Conservation (phyloP, 2,329 filamentous ascomycete species). For the Emmonsiellopsis sp. region DNA sequence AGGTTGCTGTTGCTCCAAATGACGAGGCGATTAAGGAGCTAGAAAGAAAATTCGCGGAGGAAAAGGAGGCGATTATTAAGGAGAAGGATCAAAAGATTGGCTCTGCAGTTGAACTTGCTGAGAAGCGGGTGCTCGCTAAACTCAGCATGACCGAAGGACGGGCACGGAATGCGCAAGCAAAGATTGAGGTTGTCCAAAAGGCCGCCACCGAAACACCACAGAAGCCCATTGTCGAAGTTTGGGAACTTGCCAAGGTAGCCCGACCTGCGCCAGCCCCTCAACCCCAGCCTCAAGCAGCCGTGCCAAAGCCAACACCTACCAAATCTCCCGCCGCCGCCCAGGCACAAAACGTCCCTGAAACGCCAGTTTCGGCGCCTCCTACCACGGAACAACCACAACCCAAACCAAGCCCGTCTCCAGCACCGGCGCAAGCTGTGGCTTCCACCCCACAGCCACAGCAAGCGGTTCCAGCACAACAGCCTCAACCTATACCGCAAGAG, state of each 20-base stretch:
- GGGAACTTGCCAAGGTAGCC: conserved; percentile 64
- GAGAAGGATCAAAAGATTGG: conserved; percentile 48
- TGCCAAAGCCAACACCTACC: conserved; percentile 9
- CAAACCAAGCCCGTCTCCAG: neutral
- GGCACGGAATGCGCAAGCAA: conserved; percentile 54
- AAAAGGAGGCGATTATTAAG: conserved; percentile 33
- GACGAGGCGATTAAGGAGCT: conserved; percentile 28
- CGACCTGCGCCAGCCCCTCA: conserved; percentile 7
- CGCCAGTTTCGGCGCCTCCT: conserved; percentile 3
- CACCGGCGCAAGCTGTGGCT: conserved; percentile 1
- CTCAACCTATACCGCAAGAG: conserved; percentile 13
- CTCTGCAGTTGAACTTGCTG: conserved; percentile 57
- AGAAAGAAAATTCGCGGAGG: conserved; percentile 29
- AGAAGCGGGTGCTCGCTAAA: conserved; percentile 64
- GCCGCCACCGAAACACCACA: conserved; percentile 80
- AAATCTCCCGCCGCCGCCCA: conserved; percentile 10
- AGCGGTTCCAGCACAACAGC: conserved; percentile 5
- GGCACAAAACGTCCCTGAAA: conserved; percentile 9
- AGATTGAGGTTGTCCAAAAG: conserved; percentile 67
- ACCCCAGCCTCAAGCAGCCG: conserved; percentile 6
- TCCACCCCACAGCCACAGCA: conserved; percentile 8
- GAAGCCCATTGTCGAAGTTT: conserved; percentile 75
- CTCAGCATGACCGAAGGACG: conserved; percentile 72
- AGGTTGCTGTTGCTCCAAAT: conserved; percentile 17
- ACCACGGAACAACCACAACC: neutral